Base-by-base conservation (phyloP, 2,329 filamentous ascomycete genomes). In the Phialocephala subalpina region DNA sequence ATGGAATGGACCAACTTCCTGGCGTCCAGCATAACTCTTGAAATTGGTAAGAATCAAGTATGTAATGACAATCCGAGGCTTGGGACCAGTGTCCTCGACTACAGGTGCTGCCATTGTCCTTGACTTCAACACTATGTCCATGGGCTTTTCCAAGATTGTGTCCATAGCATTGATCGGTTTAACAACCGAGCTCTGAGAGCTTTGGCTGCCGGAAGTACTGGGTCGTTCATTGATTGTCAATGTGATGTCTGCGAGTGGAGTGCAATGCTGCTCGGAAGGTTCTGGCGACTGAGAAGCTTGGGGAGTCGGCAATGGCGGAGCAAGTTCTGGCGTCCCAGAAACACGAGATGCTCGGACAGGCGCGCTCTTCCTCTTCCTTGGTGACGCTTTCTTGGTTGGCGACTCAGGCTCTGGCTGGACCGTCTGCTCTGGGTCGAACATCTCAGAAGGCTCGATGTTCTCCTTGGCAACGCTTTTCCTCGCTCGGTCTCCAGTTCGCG, bases 1-100 rank as follows among this genome's bases (percentile, higher is more conserved):
- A 78, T 99, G 96, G 78, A 99, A 99, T 0, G 96, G 96, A 0
- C 96, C 96, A 66, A 99, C 96, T 80, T 97, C 91, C 78, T 99
- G 96, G 68, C 92, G 86, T 3, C 96, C 96, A 18, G 96, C 96
- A 78, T 99, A 99, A 82, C 95, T 98, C 82, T 99, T 99, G 87
- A 99, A 99, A 80, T 99, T 99, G 71, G 88, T 97, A 72, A 99
- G 85, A 66, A 97, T 90, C 58, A 99, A 84, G 77, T 97, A 93
- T 20, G 93, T 96, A 70, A 99, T 95, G 62, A 98, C 95, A 70
- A 96, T 94, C 61, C 96, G 91, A 60, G 93, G 84, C 77, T 94
- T 97, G 1, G 94, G 92, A 0, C 86, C 89, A 0, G 86, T 87
- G 29, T 93, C 88, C 77, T 97, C 92, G 52, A 92, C 87, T n/a